Base-by-base conservation (phyloP, 2,329 filamentous ascomycete species). In the Fusarium globosum region DNA sequence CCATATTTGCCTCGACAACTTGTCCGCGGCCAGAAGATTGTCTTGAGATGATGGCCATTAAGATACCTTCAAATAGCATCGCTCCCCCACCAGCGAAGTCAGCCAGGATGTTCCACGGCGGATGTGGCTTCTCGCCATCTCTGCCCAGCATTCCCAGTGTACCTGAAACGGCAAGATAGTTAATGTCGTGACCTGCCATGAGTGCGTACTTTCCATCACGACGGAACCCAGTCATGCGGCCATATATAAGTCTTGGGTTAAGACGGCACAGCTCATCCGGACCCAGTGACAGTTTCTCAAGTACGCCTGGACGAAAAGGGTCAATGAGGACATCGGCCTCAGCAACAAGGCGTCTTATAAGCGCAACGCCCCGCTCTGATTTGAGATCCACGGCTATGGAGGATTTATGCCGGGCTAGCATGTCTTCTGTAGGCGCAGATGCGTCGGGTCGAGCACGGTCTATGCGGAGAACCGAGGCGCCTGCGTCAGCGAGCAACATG, bases 101-200 rank as follows among this genome's bases (percentile, higher is more conserved):
- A 1, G 91, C 96, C 2, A 98, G 84, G 23, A 98, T 87, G 78
- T 98, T 98, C 11, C 86, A 90, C 1, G 96, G 96, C 23, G 95
- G 88, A 69, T 92, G 91, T 2, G 96, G 96, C 73, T 89, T 91
- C 79, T 92, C 89, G 21, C 86, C 88, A 35, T 85, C 85, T 2
- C 93, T 86, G 2, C 96, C 96, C 7, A 98, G 88, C 82, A 97
- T 86, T 1, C 88, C 88, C 35, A 98, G 83, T 2, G 93, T 92
- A 1, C 96, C 96, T 0, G 92, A 93, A 0, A 97, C 94, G 55
- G 95, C 94, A 46, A 98, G 92, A 82, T 98, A 98, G 80, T 98
- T 98, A 81, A 98, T 97, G 81, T 98, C 95, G 80, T 98, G 95
- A 49, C 95, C 95, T 0, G 95, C 95, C 95, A 97, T 98, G 78